phyloP scores from a whole-genome alignment of 768 basidiomycete genomes.

The Macrolepiota dolichaula region DNA sequence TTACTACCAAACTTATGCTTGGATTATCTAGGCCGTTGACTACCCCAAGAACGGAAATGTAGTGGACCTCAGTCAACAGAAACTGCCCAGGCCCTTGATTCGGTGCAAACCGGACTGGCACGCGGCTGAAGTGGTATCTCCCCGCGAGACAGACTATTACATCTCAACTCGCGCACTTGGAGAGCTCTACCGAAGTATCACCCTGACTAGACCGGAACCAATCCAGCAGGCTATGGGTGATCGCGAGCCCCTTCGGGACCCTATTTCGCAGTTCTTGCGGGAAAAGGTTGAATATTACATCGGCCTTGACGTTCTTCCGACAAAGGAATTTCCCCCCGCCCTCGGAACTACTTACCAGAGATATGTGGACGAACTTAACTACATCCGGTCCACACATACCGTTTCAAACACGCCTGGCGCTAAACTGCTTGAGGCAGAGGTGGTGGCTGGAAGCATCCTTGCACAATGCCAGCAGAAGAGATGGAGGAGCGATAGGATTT shows the following conservation, averaged over 20 bases:
- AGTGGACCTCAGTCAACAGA: slow-evolving; percentile 44
- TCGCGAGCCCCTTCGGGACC: slow-evolving; percentile 27
- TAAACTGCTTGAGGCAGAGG: slow-evolving; percentile 66
- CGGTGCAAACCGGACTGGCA: slow-evolving; percentile 81
- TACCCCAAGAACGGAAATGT: slow-evolving; percentile 76
- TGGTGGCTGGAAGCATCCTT: slow-evolving; percentile 72
- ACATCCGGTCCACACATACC: slow-evolving; percentile 67
- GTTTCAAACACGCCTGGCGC: slow-evolving; percentile 53
- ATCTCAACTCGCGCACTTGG: slow-evolving; percentile 70
- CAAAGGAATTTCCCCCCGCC: slow-evolving; percentile 20
- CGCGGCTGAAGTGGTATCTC: slow-evolving; percentile 50
- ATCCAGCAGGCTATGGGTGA: slow-evolving; percentile 16
- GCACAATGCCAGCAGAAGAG: slow-evolving; percentile 63
- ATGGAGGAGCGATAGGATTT: slow-evolving; percentile 54
- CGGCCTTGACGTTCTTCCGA: slow-evolving; percentile 12
- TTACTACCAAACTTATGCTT: neutral
- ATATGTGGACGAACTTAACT: slow-evolving; percentile 65
- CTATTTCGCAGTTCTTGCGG: slow-evolving; percentile 33
- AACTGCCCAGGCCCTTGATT: slow-evolving; percentile 54
- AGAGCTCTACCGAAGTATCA: slow-evolving; percentile 62
- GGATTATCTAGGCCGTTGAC: slow-evolving; percentile 59
- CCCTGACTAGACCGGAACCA: slow-evolving; percentile 34
- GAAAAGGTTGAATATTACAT: slow-evolving; percentile 27
- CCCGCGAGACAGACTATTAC: slow-evolving; percentile 65
- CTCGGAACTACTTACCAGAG: slow-evolving; percentile 39